Evolutionary conservation across 805 yeast genomes (phyloP), one percentile per base, ranked within the genome.

Genomic region (Jamesozyma gamospora): DNA sequence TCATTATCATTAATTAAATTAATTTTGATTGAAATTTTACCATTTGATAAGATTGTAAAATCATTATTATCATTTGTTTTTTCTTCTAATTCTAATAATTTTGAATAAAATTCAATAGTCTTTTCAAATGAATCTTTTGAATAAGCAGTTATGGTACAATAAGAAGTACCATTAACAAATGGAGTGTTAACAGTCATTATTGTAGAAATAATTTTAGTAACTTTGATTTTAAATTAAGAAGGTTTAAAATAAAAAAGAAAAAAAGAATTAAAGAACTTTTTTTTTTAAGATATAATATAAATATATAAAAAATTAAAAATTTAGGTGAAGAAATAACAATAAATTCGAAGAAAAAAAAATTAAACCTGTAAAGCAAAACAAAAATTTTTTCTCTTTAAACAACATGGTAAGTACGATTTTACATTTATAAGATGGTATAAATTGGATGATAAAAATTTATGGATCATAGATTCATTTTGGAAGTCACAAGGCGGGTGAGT

Each of bases 131-230:
- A 55, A 8, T 52, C 56, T 18, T 59, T 53, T 41, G 69, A 71
- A 30, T 74, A 67, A 19, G 87, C 83, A 43, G 67, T 66, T 35
- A 75, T 62, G 27, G 69, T 63, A 41, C 72, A 63, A 50, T 67
- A 67, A 28, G 82, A 67, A 26, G 75, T 66, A 36, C 80, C 82
- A 56, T 76, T 77, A 44, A 77, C 70, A 28, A 53, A 39, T 14
- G 60, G 60, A 33, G 50, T 41, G 30, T 45, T 46, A 35, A 40
- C 52, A 36, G 56, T 48, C 58, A 52, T 52, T 17, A 13, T 35
- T 12, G 9, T 21, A 13, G n/a, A 19, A 17, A 17, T 34, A 19
- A 17, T 28, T 4, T 9, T 18, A 5, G 24, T 35, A 14, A 29
- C 14, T 12, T 21, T 21, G 14, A n/a, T 12, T 7, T 11, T 6